phyloP scores from a whole-genome alignment of 257 asterid genomes.

The Salvia miltiorrhiza region DNA sequence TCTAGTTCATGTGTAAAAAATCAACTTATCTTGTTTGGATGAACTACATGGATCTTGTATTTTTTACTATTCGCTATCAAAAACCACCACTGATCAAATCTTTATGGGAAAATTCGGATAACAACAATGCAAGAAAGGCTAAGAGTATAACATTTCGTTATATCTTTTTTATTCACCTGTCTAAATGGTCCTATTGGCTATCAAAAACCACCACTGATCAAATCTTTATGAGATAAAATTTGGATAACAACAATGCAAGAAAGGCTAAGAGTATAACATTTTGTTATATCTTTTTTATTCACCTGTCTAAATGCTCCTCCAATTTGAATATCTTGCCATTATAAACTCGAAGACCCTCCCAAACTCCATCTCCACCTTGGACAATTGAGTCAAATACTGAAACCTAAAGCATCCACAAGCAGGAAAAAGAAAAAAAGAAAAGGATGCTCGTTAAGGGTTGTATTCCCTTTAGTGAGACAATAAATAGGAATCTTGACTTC shows the following conservation, averaged over 20 bases:
- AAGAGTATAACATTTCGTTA: background rate
- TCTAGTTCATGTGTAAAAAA: background rate
- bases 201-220: background rate
- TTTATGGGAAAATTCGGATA: background rate
- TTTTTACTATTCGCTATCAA: background rate
- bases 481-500: background rate
- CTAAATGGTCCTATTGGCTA: too few relatives aligned
- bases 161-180: too few relatives aligned
- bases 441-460: constrained; percentile 1
- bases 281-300: constrained; percentile 17
- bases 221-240: background rate
- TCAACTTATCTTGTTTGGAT: background rate
- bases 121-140: background rate
- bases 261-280: background rate
- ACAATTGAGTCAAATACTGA: constrained; percentile 88
- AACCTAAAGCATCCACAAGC: constrained; percentile 43
- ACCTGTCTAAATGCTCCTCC: constrained; percentile 92
- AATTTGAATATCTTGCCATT: constrained; percentile 73
- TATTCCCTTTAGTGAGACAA: background rate
- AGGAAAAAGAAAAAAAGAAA: too few relatives aligned
- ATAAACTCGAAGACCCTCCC: constrained; percentile 93
- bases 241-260: background rate
- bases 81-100: background rate
- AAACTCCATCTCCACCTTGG: constrained; percentile 96
- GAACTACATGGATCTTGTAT: background rate